phyloP scores from a whole-genome alignment of 129 eudicot species.

The Pseudognaphalium luteoalbum region DNA sequence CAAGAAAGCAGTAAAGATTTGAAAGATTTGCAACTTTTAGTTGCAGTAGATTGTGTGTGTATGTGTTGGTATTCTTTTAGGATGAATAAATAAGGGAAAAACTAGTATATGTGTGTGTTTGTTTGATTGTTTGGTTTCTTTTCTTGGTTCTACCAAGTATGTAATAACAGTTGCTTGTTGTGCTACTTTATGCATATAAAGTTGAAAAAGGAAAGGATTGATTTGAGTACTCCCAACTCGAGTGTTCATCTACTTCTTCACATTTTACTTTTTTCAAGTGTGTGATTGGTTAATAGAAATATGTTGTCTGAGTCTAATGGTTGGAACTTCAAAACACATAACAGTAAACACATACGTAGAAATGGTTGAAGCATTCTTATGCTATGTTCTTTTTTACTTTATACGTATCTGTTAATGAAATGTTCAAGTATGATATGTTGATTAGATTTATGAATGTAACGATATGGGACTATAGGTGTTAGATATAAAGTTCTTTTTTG shows the following conservation, averaged over 20 bases:
- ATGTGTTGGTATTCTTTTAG: constrained; percentile 28
- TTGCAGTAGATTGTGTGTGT: constrained; percentile 31
- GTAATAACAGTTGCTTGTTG: constrained; percentile 59
- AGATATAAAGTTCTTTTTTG: too few relatives aligned
- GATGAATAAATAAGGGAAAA: constrained; percentile 36
- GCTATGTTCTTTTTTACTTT: too few relatives aligned
- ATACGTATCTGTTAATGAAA: too few relatives aligned
- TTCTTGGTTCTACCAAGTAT: constrained; percentile 32
- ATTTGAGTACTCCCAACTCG: not conserved
- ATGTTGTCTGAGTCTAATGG: not conserved
- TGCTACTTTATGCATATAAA: constrained; percentile 23
- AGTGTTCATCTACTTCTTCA: not conserved
- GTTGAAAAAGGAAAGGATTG: not conserved
- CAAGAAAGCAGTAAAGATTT: constrained; percentile 75
- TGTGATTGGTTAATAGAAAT: not conserved
- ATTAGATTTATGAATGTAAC: too few relatives aligned
- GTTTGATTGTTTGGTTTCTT: constrained; percentile 18
- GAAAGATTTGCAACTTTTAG: constrained; percentile 25
- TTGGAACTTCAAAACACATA: not conserved
- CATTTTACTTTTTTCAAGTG: not conserved
- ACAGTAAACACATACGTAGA: too few relatives aligned
- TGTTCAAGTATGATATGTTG: too few relatives aligned
- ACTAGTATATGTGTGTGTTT: constrained; percentile 25
- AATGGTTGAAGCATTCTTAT: not conserved
- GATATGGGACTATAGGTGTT: too few relatives aligned